Percentiles rank a stretch among this genome's conserved stretches.
These are phyloP conservation scores for Mycosarcoma maydis DNA, from an alignment of 1,284 basidiomycete species.

Conservation along the genomic window DNA sequence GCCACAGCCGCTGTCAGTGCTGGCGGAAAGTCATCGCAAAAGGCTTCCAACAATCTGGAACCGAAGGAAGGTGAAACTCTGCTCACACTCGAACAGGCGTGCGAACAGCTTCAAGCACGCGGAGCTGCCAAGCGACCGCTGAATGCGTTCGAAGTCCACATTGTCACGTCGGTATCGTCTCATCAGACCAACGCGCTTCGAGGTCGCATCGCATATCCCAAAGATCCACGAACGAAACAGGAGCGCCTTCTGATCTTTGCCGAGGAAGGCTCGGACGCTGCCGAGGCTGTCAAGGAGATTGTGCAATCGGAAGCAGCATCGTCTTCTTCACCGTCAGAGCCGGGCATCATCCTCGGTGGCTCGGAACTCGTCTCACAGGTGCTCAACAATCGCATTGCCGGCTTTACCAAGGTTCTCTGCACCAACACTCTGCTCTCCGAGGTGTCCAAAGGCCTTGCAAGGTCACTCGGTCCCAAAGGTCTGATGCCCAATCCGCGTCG, in stretches of 20 bases:
- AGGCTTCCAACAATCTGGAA: slow-evolving; percentile 32
- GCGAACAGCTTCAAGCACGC: slow-evolving; percentile 34
- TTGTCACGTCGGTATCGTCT: slow-evolving; percentile 61
- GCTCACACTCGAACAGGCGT: slow-evolving; percentile 44
- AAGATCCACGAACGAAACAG: slow-evolving; percentile 58
- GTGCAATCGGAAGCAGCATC: slow-evolving; percentile 32
- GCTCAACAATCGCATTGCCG: slow-evolving; percentile 52
- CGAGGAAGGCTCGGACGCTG: slow-evolving; percentile 58
- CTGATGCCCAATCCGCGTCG: slow-evolving; percentile 94
- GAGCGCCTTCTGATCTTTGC: slow-evolving; percentile 64
- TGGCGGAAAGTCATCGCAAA: slow-evolving; percentile 21
- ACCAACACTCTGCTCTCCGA: slow-evolving; percentile 81
- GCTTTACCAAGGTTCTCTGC: slow-evolving; percentile 79
- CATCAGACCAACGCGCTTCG: slow-evolving; percentile 65
- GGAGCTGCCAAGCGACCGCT: slow-evolving; percentile 41
- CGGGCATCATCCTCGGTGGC: slow-evolving; percentile 56
- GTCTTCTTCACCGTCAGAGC: slow-evolving; percentile 18
- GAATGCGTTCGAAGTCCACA: slow-evolving; percentile 64
- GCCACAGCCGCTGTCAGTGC: slow-evolving; percentile 4
- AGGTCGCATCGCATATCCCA: slow-evolving; percentile 59
- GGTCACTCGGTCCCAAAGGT: slow-evolving; percentile 89
- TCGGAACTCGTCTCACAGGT: slow-evolving; percentile 61
- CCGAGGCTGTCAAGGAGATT: slow-evolving; percentile 48
- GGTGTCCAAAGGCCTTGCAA: slow-evolving; percentile 78
- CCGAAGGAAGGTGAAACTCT: slow-evolving; percentile 40